Evolutionary conservation across 768 basidiomycete species (phyloP).

Genomic region (Xerocomus spinulosus): DNA sequence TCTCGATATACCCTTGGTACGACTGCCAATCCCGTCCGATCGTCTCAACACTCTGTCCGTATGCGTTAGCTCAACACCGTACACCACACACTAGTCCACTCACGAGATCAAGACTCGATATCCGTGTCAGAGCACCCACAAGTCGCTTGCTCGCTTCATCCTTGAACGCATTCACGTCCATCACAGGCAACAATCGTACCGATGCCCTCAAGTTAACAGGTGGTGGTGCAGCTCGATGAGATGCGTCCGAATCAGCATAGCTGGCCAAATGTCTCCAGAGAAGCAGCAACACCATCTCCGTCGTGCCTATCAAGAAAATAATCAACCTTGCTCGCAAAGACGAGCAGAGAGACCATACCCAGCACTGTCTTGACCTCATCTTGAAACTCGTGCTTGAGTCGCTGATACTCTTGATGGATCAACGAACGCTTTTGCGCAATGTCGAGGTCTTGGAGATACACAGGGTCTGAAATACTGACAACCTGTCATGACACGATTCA

Average conservation of each 20-base stretch:
- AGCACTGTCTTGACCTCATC: constrained; percentile 51
- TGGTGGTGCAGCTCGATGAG: constrained; percentile 4
- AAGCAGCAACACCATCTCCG: constrained; percentile 76
- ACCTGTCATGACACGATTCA: constrained; percentile 34
- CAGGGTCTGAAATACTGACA: constrained; percentile 45
- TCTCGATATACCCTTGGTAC: constrained; percentile 67
- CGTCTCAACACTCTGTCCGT: constrained; percentile 38
- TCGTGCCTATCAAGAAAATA: constrained; percentile 41
- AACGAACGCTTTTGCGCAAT: constrained; percentile 63
- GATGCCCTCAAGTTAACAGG: constrained; percentile 38
- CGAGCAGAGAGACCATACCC: constrained; percentile 32
- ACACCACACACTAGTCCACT: constrained; percentile 11
- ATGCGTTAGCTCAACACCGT: constrained; percentile 8
- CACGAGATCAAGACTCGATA: constrained; percentile 51
- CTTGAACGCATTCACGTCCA: constrained; percentile 56
- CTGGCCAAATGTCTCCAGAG: constrained; percentile 77
- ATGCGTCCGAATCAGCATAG: constrained; percentile 42
- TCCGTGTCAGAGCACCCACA: constrained; percentile 48
- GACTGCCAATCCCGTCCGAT: constrained; percentile 53
- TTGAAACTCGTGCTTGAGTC: constrained; percentile 37
- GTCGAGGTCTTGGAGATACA: constrained; percentile 62
- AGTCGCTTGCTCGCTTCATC: constrained; percentile 54
- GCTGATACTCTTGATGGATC: constrained; percentile 58
- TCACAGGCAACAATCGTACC: constrained; percentile 53
- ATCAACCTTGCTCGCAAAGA: background rate